Evolutionary conservation across 306 rosid genomes (phyloP), one percentile per base, ranked within the genome.

Genomic region (Cucurbita ficifolia): DNA sequence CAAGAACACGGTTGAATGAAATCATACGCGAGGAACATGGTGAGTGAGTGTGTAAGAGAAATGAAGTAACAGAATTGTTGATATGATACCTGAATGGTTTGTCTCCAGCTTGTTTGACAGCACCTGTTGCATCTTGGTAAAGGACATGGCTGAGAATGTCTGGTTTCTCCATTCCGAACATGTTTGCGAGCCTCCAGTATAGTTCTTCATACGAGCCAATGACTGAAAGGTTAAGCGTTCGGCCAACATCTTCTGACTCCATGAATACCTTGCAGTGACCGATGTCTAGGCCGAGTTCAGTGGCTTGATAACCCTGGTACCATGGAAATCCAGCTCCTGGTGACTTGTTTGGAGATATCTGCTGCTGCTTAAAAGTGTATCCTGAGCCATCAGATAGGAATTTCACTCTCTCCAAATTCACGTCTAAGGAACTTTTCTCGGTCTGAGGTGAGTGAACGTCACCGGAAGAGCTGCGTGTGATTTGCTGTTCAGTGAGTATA

Each of bases 191-290:
- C 85, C 80, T 86, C 81, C 81, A 72, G 76, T 91, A 77, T 1
- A 94, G 85, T 73, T 94, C 99, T 72, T 91, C 97, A 57, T 91
- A 94, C 3, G 99, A 94, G 63, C 88, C 80, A 13, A 94, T 70
- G 74, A 63, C 70, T 0, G 92, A 85, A 49, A 94, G 87, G 78
- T 94, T 92, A 7, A 94, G 83, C 9, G 95, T 89, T 53, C 96
- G 83, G 59, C 99, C 97, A n/a, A 94, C 95, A 29, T 94, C 96
- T 75, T 94, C 99, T 0, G 96, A 86, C 75, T 94, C 96, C 92
- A 89, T 70, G 79, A 91, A 94, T 13, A 94, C 99, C 84, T 94
- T 91, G 82, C 99, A 94, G 76, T 86, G 99, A 76, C 96, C 94
- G 0, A 79, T 86, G 45, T 88, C 96, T 57, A 82, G 67, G 40